Evolutionary conservation across 2,329 filamentous ascomycete species (phyloP), one percentile per base, ranked within the genome.

Genomic region (Cadophora luteo-olivacea): DNA sequence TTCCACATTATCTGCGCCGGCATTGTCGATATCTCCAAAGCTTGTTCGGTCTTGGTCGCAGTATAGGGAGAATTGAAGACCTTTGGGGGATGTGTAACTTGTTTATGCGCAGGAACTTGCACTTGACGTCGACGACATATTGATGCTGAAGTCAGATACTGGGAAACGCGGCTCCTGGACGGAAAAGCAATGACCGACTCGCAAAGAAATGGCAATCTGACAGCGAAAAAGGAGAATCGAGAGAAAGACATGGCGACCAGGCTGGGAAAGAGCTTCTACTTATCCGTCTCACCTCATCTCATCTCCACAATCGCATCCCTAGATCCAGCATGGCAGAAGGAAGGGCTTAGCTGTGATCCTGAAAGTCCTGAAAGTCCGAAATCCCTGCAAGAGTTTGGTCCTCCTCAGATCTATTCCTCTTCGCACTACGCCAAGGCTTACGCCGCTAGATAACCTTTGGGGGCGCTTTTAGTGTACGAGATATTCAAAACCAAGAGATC

Each of bases 11-110:
- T 60, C 55, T 38, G 55, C 55, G 2, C 55, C 33, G 55, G 33
- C 55, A 60, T 60, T 60, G 12, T 38, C 33, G 16, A 60, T 60
- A 16, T 60, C 55, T n/a, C 55, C 55, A 24, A 60, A 19, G 33
- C 33, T 45, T 38, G 55, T 60, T 14, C 55, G 55, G 36, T 41
- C 55, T n/a, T 41, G 22, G 4, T 60, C 55, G 36, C 33, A 60
- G 33, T 24, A 60, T n/a, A 60, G 55, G 9, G 55, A 60, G 55
- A 60, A 60, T 41, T 45, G 55, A 11, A 60, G 55, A n/a, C 36
- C 55, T 8, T 60, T 58, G 29, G 54, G 33, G 2, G 54, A 7
- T 14, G 54, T 38, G 54, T 58, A 58, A 19, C 54, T 58, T 4
- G 54, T 58, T 24, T 60, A 8, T 2, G 36, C 36, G n/a, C 36